Evolutionary conservation across 1,284 basidiomycete genomes (phyloP).

Genomic region (Neotropicomus parvogracilis): DNA sequence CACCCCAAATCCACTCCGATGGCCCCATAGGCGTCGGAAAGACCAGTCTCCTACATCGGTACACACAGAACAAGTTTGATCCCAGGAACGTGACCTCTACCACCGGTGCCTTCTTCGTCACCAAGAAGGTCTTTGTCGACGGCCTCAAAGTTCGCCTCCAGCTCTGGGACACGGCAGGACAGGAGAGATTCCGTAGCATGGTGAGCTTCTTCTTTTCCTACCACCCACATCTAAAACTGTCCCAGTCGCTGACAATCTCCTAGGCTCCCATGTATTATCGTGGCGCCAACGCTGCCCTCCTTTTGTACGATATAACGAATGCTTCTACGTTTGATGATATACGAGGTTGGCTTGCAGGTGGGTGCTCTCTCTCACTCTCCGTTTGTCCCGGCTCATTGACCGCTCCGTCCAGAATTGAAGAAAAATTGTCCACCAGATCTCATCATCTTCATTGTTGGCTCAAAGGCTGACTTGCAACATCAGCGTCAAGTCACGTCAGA

Average conservation of each 20-base stretch:
- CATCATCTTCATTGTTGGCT: conserved; percentile 89
- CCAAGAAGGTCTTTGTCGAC: conserved; percentile 89
- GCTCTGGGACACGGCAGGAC: conserved; percentile 97
- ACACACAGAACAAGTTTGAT: conserved; percentile 88
- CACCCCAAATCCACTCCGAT: conserved; percentile 10
- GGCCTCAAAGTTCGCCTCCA: conserved; percentile 85
- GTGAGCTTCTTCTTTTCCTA: conserved; percentile 40
- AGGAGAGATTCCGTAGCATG: conserved; percentile 95
- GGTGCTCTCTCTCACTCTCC: neutral
- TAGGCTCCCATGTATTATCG: conserved; percentile 99
- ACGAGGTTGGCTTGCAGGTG: conserved; percentile 89
- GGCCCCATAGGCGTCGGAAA: conserved; percentile 77
- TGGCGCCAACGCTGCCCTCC: conserved; percentile 92
- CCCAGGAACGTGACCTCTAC: conserved; percentile 86
- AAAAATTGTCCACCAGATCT: conserved; percentile 81
- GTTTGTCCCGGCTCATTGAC: conserved; percentile 7
- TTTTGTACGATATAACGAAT: conserved; percentile 97
- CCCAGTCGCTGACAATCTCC: conserved; percentile 13
- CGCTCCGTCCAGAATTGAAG: conserved; percentile 65
- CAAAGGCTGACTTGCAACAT: conserved; percentile 77
- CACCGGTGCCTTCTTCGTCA: conserved; percentile 92
- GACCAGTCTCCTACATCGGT: conserved; percentile 90
- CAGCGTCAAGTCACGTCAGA: conserved; percentile 75
- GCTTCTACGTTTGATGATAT: conserved; percentile 87
- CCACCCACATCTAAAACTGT: conserved; percentile 17